Evolutionary conservation across 2,329 filamentous ascomycete species (phyloP).

Genomic region (Pyrenochaeta sp.): DNA sequence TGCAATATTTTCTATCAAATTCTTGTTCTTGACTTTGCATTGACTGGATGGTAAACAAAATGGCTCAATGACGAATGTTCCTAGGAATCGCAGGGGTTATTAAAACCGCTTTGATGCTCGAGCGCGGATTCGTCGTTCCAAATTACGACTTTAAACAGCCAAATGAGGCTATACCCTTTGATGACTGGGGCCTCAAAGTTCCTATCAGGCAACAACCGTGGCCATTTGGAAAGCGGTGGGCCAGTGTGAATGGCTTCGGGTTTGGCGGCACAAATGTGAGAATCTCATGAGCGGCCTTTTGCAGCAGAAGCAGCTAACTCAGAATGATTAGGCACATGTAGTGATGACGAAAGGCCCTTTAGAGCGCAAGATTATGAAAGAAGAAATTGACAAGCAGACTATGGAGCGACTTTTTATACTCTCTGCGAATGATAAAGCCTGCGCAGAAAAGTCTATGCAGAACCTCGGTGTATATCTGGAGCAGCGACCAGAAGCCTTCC

Average conservation of each 20-base stretch:
- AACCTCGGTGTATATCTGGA: slow-evolving; percentile 36
- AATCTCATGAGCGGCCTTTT: background rate
- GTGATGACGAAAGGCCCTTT: slow-evolving; percentile 32
- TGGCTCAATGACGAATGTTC: background rate
- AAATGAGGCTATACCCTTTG: slow-evolving; percentile 41
- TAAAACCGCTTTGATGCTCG: slow-evolving; percentile 53
- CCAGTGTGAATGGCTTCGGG: slow-evolving; percentile 59
- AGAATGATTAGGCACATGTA: slow-evolving; percentile 24
- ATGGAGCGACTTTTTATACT: slow-evolving; percentile 28
- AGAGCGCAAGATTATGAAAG: slow-evolving; percentile 31
- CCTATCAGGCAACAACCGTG: slow-evolving; percentile 20
- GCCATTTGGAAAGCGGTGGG: slow-evolving; percentile 43
- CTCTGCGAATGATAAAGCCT: slow-evolving; percentile 28
- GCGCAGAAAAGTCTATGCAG: slow-evolving; percentile 26
- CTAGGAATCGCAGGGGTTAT: slow-evolving; percentile 29
- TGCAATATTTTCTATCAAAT: too few relatives aligned
- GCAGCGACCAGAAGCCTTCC: slow-evolving; percentile 35
- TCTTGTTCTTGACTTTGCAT: background rate
- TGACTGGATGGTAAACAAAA: background rate
- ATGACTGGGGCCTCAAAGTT: slow-evolving; percentile 32
- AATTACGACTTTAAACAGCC: slow-evolving; percentile 49
- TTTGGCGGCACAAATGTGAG: slow-evolving; percentile 51
- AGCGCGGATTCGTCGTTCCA: slow-evolving; percentile 48
- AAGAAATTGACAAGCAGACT: slow-evolving; percentile 26
- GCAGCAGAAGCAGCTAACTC: background rate